Conservation (phyloP, 1,139 yeast species). For the Lodderomyces oxycetoniae region DNA sequence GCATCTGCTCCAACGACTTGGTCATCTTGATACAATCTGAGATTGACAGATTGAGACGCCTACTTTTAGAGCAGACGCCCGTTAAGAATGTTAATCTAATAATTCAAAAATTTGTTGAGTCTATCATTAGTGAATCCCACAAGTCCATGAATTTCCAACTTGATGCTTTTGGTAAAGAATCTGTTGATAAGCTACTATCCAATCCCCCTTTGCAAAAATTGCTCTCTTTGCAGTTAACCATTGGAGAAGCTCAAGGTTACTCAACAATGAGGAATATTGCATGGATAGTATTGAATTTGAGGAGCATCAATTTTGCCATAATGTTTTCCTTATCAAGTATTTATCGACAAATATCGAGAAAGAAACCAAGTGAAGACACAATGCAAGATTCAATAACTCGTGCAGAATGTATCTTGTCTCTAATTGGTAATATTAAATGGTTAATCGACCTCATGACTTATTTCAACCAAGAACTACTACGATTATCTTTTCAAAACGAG, state of each 20-base stretch:
- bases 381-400: slow-evolving; percentile 51
- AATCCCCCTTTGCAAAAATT: slow-evolving; percentile 70
- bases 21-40: slow-evolving; percentile 51
- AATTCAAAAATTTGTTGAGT: slow-evolving; percentile 35
- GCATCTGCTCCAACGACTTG: slow-evolving; percentile 62
- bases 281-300: slow-evolving; percentile 61
- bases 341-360: slow-evolving; percentile 51
- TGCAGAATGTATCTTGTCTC: slow-evolving; percentile 54
- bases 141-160: slow-evolving; percentile 64
- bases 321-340: slow-evolving; percentile 67
- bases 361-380: slow-evolving; percentile 46
- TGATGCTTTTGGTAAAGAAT: slow-evolving; percentile 57
- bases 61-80: slow-evolving; percentile 15
- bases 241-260: slow-evolving; percentile 52
- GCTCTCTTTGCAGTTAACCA: slow-evolving; percentile 56
- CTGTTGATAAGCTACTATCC: slow-evolving; percentile 65
- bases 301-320: slow-evolving; percentile 69
- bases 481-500: slow-evolving; percentile 22
- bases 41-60: slow-evolving; percentile 25
- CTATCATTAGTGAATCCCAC: slow-evolving; percentile 60
- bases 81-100: slow-evolving; percentile 19
- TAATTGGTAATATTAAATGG: slow-evolving; percentile 77
- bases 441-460: slow-evolving; percentile 64
- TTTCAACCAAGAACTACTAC: slow-evolving; percentile 62
- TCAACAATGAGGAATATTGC: slow-evolving; percentile 55